phyloP scores from a whole-genome alignment of 2,329 filamentous ascomycete species.

The Annulohypoxylon truncatum region DNA sequence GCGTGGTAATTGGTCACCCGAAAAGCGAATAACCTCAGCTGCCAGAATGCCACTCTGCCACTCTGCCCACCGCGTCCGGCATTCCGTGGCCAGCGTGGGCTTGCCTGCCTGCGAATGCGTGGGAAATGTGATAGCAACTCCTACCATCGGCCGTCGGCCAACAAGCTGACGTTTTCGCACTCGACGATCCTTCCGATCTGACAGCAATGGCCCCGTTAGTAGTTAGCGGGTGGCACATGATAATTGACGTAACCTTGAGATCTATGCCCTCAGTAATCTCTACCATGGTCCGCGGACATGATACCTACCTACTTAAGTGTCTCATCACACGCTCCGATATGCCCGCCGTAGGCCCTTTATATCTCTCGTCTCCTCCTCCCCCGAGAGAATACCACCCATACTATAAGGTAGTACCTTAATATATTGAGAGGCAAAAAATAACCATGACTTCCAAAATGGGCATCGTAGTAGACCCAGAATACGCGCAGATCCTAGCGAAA shows the following conservation, averaged over 20 bases:
- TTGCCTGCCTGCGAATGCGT: background rate
- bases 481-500: background rate
- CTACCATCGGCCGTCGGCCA: background rate
- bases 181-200: constrained; percentile 9
- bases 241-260: background rate
- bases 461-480: constrained; percentile 7
- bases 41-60: background rate
- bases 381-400: background rate
- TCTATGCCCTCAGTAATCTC: background rate
- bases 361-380: background rate
- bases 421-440: background rate
- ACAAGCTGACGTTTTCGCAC: background rate
- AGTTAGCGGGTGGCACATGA: background rate
- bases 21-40: background rate
- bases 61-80: background rate
- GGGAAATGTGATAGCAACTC: background rate
- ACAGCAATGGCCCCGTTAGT: background rate
- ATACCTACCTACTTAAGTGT: background rate
- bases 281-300: background rate
- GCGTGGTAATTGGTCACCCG: background rate
- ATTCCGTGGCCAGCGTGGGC: background rate
- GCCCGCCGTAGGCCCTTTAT: background rate
- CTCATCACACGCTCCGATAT: background rate
- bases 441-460: background rate
- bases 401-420: background rate